These are phyloP conservation scores for Spiromastix sp. DNA, from an alignment of 2,329 filamentous ascomycete genomes.

Conservation along the genomic window DNA sequence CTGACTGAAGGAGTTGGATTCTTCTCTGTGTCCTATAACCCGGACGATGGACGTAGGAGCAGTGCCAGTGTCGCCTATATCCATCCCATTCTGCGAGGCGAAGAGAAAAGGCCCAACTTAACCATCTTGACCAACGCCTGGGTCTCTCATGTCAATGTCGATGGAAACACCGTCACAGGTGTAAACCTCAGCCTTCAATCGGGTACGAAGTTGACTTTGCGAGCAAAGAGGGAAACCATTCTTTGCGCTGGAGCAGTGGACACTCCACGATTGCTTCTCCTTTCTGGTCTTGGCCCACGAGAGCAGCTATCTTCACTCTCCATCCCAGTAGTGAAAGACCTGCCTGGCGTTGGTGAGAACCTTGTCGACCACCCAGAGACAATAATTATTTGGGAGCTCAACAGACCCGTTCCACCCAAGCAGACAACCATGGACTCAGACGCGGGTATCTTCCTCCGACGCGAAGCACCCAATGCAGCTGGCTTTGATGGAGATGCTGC, in stretches of 20 bases:
- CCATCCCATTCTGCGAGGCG: slow-evolving; percentile 75
- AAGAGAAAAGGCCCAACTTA: slow-evolving; percentile 73
- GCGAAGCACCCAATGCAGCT: slow-evolving; percentile 59
- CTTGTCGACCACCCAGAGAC: slow-evolving; percentile 55
- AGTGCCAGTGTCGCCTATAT: slow-evolving; percentile 88
- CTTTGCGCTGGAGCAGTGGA: slow-evolving; percentile 72
- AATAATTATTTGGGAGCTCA: slow-evolving; percentile 69
- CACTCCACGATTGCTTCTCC: slow-evolving; percentile 58
- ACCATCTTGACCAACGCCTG: slow-evolving; percentile 80
- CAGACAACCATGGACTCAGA: slow-evolving; percentile 90
- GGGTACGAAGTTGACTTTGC: slow-evolving; percentile 44
- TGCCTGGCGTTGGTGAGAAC: slow-evolving; percentile 55
- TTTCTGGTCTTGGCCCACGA: slow-evolving; percentile 44
- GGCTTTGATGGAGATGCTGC: slow-evolving; percentile 63
- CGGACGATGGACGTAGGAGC: slow-evolving; percentile 72
- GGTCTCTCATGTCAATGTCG: slow-evolving; percentile 71
- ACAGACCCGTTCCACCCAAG: slow-evolving; percentile 63
- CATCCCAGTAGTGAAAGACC: slow-evolving; percentile 48
- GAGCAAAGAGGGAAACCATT: slow-evolving; percentile 64
- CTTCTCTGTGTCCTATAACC: slow-evolving; percentile 86
- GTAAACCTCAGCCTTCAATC: slow-evolving; percentile 58
- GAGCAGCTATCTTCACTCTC: slow-evolving; percentile 41
- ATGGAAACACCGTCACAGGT: slow-evolving; percentile 59
- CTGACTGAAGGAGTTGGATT: slow-evolving; percentile 73
- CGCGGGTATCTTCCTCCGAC: slow-evolving; percentile 76